Percentiles rank a stretch among this genome's conserved stretches.
phyloP scores from a whole-genome alignment of 371 early-diverging fungal genomes.

The Apophysomyces elegans region DNA sequence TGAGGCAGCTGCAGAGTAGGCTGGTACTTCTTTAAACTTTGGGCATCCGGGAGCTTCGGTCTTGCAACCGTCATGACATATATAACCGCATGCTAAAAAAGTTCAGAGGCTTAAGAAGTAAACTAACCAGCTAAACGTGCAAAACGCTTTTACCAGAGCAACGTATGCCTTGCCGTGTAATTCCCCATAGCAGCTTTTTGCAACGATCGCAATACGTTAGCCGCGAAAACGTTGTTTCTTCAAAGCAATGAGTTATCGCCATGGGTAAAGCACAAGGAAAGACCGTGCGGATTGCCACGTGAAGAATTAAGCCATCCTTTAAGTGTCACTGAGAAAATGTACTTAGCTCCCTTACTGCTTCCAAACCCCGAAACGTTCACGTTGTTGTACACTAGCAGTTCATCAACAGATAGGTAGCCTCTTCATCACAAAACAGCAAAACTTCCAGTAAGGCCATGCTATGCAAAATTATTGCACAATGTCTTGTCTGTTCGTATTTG shows the following conservation, averaged over 20 bases:
- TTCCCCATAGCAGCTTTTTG: conserved; percentile 28
- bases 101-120: background rate
- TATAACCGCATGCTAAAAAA: conserved; percentile 18
- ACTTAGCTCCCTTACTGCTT: too few species aligned
- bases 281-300: conserved; percentile 2
- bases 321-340: too few species aligned
- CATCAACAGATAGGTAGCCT: too few species aligned
- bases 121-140: background rate
- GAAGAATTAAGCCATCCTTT: background rate
- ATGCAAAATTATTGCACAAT: too few species aligned
- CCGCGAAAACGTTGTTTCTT: conserved; percentile 21
- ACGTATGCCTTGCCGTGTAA: conserved; percentile 17
- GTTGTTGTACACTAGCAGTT: too few species aligned
- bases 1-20: conserved; percentile 29
- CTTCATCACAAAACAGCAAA: too few species aligned
- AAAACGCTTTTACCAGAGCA: conserved; percentile 4
- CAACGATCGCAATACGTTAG: conserved; percentile 30
- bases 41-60: conserved; percentile 9
- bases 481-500: too few species aligned
- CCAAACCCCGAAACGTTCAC: too few species aligned
- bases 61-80: conserved; percentile 19
- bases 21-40: conserved; percentile 9
- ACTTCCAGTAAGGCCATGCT: too few species aligned
- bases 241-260: conserved; percentile 23
- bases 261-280: background rate